Evolutionary conservation across 1,139 yeast species (phyloP), one percentile per base, ranked within the genome.

Genomic region (Saccharomyces hybrid): DNA sequence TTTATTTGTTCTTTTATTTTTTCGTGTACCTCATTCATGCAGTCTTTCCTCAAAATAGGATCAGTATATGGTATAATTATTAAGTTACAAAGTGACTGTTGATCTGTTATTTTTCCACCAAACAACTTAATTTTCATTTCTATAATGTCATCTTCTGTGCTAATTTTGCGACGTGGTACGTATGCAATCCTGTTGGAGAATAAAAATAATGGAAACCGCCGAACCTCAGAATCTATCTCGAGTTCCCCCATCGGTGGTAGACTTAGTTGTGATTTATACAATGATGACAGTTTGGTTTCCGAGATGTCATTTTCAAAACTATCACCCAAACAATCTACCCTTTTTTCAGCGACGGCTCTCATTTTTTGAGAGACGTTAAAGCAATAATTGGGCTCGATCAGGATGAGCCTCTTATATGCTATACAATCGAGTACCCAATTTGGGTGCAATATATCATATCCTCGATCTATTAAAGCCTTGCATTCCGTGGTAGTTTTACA

Each of bases 341-440:
- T 70, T 11, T 54, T 50, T 2, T 42, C 25, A 6, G 73, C 66
- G 1, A 54, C 30, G 5, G 55, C 51, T 44, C 55, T 31, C 31
- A 77, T 54, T 0, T 54, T 58, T 14, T 65, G 59, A 3, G 74
- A 70, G 2, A 72, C 79, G 44, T 58, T 57, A 49, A 79, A 76
- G 42, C 85, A 71, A 63, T 87, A 82, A 8, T 69, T 64, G 0
- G 88, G 86, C 61, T 88, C 96, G 9, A 86, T 61, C 1, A 78
- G 78, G 0, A 88, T 69, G 2, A 83, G 54, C 1, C 64, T 58
- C 0, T 70, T 63, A 23, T 74, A 69, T 13, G 70, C 63, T 2
- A 88, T 71, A 62, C 95, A 82, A 59, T 87, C 90, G 49, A 81
- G 73, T 6, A 89, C 68, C 96, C 97, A 93, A 20, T 70, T 69